These are phyloP conservation scores for Rutstroemia sp. DNA, from an alignment of 2,329 filamentous ascomycete genomes.

Conservation along the genomic window DNA sequence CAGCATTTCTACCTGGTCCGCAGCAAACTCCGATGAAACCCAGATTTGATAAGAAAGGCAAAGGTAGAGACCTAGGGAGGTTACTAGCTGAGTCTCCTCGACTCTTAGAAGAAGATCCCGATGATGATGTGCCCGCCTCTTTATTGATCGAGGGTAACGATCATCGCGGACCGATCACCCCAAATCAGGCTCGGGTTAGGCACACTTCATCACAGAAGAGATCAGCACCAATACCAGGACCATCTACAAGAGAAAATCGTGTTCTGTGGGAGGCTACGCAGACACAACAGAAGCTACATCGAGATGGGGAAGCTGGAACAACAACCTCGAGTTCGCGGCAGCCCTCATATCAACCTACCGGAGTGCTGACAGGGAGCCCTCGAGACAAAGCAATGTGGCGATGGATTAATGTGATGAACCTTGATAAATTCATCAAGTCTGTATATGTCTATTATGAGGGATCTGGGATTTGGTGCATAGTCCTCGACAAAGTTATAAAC, in stretches of 20 bases:
- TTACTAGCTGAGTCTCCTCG: conserved; percentile 28
- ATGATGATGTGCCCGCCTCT: conserved; percentile 55
- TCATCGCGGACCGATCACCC: conserved; percentile 19
- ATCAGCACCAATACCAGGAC: conserved; percentile 33
- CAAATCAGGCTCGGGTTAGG: conserved; percentile 19
- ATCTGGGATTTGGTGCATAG: conserved; percentile 63
- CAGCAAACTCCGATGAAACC: conserved; percentile 6
- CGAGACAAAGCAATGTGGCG: conserved; percentile 64
- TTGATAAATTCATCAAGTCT: conserved; percentile 62
- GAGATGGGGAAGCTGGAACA: conserved; percentile 27
- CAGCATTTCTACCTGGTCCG: conserved; percentile 23
- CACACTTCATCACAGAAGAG: conserved; percentile 14
- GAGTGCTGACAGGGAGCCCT: conserved; percentile 43
- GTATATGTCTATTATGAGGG: conserved; percentile 63
- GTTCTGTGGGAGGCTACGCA: conserved; percentile 50
- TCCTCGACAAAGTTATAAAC: conserved; percentile 48
- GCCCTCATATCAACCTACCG: conserved; percentile 42
- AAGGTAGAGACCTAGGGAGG: conserved; percentile 12
- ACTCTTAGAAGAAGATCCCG: conserved; percentile 28
- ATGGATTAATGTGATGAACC: conserved; percentile 64
- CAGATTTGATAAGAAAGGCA: neutral
- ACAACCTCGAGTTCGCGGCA: conserved; percentile 5
- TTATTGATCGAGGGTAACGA: conserved; percentile 50
- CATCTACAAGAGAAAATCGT: conserved; percentile 37
- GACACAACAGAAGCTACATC: conserved; percentile 42